Base-by-base conservation (phyloP, 768 basidiomycete genomes). In the Lentinus tigrinus region DNA sequence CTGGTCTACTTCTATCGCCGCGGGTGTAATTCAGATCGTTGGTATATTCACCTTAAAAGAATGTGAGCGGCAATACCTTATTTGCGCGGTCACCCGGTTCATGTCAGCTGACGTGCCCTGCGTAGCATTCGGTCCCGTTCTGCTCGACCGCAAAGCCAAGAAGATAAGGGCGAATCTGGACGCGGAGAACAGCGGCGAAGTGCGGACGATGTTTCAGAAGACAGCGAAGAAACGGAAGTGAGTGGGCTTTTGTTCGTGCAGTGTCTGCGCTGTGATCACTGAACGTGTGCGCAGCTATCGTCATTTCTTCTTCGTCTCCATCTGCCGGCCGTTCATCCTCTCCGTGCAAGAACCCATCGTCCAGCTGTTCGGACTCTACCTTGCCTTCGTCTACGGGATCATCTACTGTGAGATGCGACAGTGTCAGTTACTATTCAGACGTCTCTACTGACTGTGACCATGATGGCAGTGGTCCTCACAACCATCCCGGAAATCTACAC, bases 331-430 rank as follows among this genome's bases (percentile, higher is more conserved):
- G 0, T 88, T 93, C 72, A 65, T 71, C 4, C 67, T 93, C 11
- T 87, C 90, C 56, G 64, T 53, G 0, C 65, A 65, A 4, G 89
- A 92, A 65, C 81, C 85, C 0, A 88, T 91, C 63, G 74, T 89
- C 21, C 88, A 89, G 63, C 67, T 89, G 1, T 71, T 91, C 10
- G 84, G 85, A 0, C 3, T 84, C 0, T 91, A 89, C 60, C 82
- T 88, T 80, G 84, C 87, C 0, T 84, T 88, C 61, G 66, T 88
- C 16, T 93, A 87, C 56, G 90, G 87, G 3, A 63, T 76, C 0
- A 70, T 85, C 47, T 88, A 87, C 61, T 60, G 85, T 84, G 63
- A 49, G 83, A n/a, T 31, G 31, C 31, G 31, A 6, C 51, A 5
- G 31, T 19, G 36, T 13, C 21, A n/a, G 23, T 27, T 7, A 3